Evolutionary conservation across 345 rosid species (phyloP).

Genomic region (Ceriops zippeliana): DNA sequence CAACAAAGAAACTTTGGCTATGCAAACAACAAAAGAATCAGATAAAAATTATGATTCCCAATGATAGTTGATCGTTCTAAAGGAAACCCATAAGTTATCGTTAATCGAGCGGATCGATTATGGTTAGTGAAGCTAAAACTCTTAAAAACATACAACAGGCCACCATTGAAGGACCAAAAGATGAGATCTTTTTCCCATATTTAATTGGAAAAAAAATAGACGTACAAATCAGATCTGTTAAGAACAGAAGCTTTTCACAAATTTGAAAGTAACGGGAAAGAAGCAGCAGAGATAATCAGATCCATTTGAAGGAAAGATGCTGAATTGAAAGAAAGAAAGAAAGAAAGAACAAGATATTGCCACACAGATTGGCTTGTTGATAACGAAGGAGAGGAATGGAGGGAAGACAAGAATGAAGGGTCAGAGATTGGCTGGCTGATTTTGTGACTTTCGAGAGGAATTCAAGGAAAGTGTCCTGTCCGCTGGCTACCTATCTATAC

Average conservation of each 20-base stretch:
- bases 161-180: background rate
- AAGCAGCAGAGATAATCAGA: background rate
- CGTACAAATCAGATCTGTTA: too few relatives aligned
- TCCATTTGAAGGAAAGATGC: background rate
- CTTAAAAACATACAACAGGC: too few relatives aligned
- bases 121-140: background rate
- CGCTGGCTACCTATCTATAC: background rate
- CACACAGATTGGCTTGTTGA: background rate
- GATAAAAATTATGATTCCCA: too few relatives aligned
- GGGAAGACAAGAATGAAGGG: background rate
- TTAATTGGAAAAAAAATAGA: background rate
- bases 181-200: background rate
- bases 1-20: too few relatives aligned
- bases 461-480: too few relatives aligned
- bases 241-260: too few relatives aligned
- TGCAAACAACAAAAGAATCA: too few relatives aligned
- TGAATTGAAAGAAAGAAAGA: background rate
- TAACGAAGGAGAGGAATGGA: background rate
- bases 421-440: background rate
- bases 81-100: constrained; percentile 18
- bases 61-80: too few relatives aligned
- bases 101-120: background rate
- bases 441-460: too few relatives aligned
- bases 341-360: background rate
- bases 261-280: background rate